A percentile compares a stretch with the other conserved stretches of the same genome.
Evolutionary conservation across 495 filamentous ascomycete genomes (phyloP).

Genomic region (Penicillium macrosclerotiorum): DNA sequence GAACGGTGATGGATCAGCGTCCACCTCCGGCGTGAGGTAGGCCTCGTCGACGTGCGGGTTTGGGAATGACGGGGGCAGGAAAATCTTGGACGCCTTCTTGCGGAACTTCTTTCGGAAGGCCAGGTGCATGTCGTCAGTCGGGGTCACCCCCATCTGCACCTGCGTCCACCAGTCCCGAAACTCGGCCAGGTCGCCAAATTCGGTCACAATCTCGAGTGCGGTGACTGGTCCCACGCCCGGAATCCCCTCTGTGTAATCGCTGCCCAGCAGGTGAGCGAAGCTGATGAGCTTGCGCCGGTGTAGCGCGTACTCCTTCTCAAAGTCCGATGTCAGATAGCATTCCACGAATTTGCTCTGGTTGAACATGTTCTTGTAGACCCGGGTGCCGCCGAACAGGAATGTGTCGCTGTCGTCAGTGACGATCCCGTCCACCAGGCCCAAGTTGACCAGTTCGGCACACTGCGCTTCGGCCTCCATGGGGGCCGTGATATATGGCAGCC

Average conservation of each 20-base stretch:
- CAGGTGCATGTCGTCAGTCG: conserved; percentile 39
- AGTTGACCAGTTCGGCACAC: conserved; percentile 82
- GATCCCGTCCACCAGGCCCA: conserved; percentile 92
- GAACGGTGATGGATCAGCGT: conserved; percentile 71
- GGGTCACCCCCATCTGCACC: conserved; percentile 59
- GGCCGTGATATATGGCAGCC: conserved; percentile 92
- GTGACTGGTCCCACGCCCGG: conserved; percentile 90
- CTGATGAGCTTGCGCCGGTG: conserved; percentile 78
- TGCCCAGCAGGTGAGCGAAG: conserved; percentile 84
- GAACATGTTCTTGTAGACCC: conserved; percentile 99
- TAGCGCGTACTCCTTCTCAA: conserved; percentile 86
- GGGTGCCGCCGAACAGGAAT: conserved; percentile 95
- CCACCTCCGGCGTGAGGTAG: conserved; percentile 83
- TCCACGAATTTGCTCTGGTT: conserved; percentile 96
- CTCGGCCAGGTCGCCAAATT: conserved; percentile 65
- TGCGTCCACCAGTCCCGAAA: conserved; percentile 87
- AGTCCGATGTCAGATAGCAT: conserved; percentile 84
- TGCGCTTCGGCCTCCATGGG: conserved; percentile 99
- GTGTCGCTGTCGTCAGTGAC: conserved; percentile 97
- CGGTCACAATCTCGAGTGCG: conserved; percentile 87
- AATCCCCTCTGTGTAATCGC: conserved; percentile 92
- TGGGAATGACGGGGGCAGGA: conserved; percentile 77
- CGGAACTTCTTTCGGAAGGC: conserved; percentile 82
- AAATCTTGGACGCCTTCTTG: conserved; percentile 77
- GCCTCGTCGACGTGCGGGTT: conserved; percentile 71